Evolutionary conservation across 441 rosid genomes (phyloP), one percentile per base, ranked within the genome.

Genomic region (Croton laevigatus): DNA sequence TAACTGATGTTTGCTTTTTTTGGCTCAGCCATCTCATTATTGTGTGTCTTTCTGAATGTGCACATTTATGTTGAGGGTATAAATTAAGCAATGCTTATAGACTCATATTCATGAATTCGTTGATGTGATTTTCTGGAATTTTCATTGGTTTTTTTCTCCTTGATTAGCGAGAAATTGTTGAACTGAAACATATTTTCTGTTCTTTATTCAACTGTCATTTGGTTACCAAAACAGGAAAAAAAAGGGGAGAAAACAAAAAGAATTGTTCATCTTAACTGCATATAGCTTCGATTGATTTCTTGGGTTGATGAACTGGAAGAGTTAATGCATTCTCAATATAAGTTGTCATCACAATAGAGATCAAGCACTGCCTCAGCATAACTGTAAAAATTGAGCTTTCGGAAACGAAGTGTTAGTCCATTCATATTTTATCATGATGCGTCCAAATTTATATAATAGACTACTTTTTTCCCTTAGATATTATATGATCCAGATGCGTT

Each of bases 81-180:
- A 9, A 14, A 57, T 17, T 44, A 44, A 55, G 27, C 51, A 22
- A 55, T 44, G 52, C 59, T 27, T 5, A 0, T 58, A 58, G 38
- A 19, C n/a, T 27, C 2, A 1, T 8, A 13, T 58, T 58, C 38
- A 13, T 58, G n/a, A 37, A 58, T 3, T 23, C 22, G 8, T 57
- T 22, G 37, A 40, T 49, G 34, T 10, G n/a, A 34, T 40, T 62
- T 62, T 62, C 16, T 62, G 19, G 53, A 62, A 62, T 63, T 19
- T 42, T 20, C 32, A 27, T 42, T 23, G 11, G 5, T 45, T n/a
- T 45, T 37, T 10, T 23, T 23, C 14, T 46, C 13, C 23, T 45
- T 23, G 38, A 23, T 63, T 14, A 23, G 54, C 20, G 27, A 45
- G 67, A 16, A 14, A 32, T 59, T 13, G 19, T 59, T 34, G n/a